A percentile compares a stretch with the other conserved stretches of the same genome.
Evolutionary conservation across 495 filamentous ascomycete species (phyloP).

Genomic region (Tuber brumale): DNA sequence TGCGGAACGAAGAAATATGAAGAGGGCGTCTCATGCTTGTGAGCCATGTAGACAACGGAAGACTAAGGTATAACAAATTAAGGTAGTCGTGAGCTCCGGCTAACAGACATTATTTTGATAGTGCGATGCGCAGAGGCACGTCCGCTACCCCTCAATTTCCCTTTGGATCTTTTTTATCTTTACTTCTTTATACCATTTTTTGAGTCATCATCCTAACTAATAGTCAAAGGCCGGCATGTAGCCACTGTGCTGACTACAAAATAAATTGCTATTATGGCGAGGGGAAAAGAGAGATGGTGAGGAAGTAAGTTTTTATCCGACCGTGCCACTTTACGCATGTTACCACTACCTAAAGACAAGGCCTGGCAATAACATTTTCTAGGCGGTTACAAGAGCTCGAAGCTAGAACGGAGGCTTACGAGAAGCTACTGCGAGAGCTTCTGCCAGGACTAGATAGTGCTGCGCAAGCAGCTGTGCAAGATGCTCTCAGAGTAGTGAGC

Average conservation of each 20-base stretch:
- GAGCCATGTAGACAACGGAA: constrained; percentile 33
- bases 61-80: constrained; percentile 27
- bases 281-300: constrained; percentile 34
- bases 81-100: background rate
- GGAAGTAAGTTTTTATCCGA: constrained; percentile 19
- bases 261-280: constrained; percentile 28
- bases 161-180: background rate
- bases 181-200: background rate
- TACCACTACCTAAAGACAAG: background rate
- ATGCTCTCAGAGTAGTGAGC: constrained; percentile 13
- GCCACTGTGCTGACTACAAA: constrained; percentile 12
- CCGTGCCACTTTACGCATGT: background rate
- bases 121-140: constrained; percentile 35
- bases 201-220: constrained; percentile 11
- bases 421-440: constrained; percentile 15
- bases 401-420: constrained; percentile 12
- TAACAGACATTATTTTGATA: constrained; percentile 6
- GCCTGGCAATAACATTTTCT: background rate
- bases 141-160: background rate
- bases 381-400: constrained; percentile 20
- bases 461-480: background rate
- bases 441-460: constrained; percentile 12
- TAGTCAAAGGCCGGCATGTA: constrained; percentile 19
- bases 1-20: background rate
- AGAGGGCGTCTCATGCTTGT: constrained; percentile 32